Conservation (phyloP, 495 filamentous ascomycete species). For the Neurospora sp. region DNA sequence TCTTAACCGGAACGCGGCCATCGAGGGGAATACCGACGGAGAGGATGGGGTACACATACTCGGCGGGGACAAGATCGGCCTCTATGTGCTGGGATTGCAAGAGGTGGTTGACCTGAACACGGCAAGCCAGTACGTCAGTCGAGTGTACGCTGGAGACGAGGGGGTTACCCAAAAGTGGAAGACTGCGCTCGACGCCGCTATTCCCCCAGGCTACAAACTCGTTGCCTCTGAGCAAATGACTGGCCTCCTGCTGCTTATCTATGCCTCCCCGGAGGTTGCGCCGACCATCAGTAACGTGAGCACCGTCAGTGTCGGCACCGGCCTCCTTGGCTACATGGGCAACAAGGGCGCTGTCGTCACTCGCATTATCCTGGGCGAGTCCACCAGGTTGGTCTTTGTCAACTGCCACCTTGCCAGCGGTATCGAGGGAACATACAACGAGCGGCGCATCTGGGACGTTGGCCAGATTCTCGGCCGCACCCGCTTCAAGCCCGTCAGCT, state of each 20-base stretch:
- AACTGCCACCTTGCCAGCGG: constrained; percentile 89
- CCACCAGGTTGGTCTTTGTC: constrained; percentile 77
- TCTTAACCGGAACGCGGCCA: constrained; percentile 21
- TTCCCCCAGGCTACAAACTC: constrained; percentile 68
- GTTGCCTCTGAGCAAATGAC: constrained; percentile 77
- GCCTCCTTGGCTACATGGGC: constrained; percentile 82
- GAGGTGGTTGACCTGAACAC: constrained; percentile 83
- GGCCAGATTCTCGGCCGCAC: constrained; percentile 63
- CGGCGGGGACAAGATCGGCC: constrained; percentile 56
- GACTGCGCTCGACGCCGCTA: constrained; percentile 52
- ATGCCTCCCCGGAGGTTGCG: constrained; percentile 64
- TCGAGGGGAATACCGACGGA: constrained; percentile 11
- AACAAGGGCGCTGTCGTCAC: constrained; percentile 89
- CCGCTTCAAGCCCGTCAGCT: constrained; percentile 60
- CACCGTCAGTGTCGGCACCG: constrained; percentile 71
- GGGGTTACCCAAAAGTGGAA: constrained; percentile 68
- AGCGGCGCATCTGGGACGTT: constrained; percentile 85
- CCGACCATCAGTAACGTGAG: constrained; percentile 66
- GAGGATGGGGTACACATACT: constrained; percentile 24
- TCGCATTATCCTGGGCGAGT: constrained; percentile 79
- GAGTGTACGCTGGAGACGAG: constrained; percentile 61
- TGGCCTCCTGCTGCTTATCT: constrained; percentile 77
- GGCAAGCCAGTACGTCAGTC: constrained; percentile 40
- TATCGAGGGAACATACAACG: constrained; percentile 61
- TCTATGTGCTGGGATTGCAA: constrained; percentile 87